Evolutionary conservation across 1,284 basidiomycete genomes (phyloP), one percentile per base, ranked within the genome.

Genomic region (Ustilago xerochloae): DNA sequence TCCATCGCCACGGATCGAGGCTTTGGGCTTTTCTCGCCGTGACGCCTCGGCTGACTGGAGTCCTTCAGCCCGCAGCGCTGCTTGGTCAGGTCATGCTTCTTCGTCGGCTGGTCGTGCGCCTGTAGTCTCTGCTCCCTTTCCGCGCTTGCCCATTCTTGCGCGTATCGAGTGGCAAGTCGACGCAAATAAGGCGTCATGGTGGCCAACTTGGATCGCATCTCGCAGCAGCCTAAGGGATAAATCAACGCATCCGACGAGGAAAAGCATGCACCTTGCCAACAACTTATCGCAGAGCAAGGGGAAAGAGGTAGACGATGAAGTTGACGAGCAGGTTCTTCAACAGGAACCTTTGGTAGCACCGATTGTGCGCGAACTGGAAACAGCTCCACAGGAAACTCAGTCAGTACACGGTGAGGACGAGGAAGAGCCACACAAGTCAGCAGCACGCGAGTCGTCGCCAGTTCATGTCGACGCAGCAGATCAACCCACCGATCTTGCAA

Each of bases 141-240:
- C 69, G 9, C 72, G 62, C 12, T 30, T 83, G 29, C 81, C 81
- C 7, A 83, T 83, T 43, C 75, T 83, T 18, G 80, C 73, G 4
- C 70, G 73, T 24, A 71, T 83, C 35, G 81, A 83, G 45, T 83
- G 81, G 81, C 68, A 73, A 32, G 80, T 83, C 15, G 81, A 83
- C 45, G 53, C 66, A 9, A 52, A 52, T 32, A 75, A 77, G 18
- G 81, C 81, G 6, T 54, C 68, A 1, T 83, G 81, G 81, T 83
- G 81, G 81, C 55, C 55, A 13, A 33, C 28, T 24, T 80, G 75
- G 68, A 20, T 63, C 15, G 53, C 60, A 10, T 57, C 62, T 9
- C 57, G 63, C 26, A 35, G 20, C 9, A 22, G 36, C 22, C 13
- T 24, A 2, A 28, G 48, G 20, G 33, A 55, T 24, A 45, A 30